Evolutionary conservation across 2,329 filamentous ascomycete genomes (phyloP), one percentile per base, ranked within the genome.

Genomic region (Parascedosporium putredinis): DNA sequence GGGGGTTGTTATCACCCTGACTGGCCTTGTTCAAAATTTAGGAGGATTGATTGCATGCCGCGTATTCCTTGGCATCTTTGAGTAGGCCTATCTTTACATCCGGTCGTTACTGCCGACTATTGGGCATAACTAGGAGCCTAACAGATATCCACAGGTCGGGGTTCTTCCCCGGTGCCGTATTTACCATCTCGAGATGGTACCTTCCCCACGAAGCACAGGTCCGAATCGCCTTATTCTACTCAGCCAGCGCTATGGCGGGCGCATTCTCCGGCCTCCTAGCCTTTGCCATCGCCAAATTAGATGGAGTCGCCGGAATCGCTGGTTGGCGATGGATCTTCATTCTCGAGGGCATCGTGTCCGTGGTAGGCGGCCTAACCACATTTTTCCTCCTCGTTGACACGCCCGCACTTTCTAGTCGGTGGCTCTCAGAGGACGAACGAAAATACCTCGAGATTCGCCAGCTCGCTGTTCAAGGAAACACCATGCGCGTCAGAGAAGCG

Each of bases 221-320:
- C 60, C 82, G 93, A 25, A 96, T 90, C 68, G 86, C 83, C 14
- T 90, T 97, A 72, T 97, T 97, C 74, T 97, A 97, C 72, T 83
- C 79, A 59, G 87, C 77, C 24, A 90, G 86, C 1, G 86, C 83
- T 0, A 70, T 91, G 3, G 86, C 86, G 1, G 86, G 86, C 27
- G 86, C 88, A 0, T 96, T 95, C 58, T 89, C 88, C 40, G 89
- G 89, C 2, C 75, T 96, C 1, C 74, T 96, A 4, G 90, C 90
- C 1, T 84, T 81, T 1, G 90, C 84, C 0, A 94, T 96, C 54
- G 87, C 87, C n/a, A 87, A 93, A 60, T 90, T 95, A 86, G 78
- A 88, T 55, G 77, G 78, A 3, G 55, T 86, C 9, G 66, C 71
- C 7, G 80, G 79, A 20, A 93, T 90, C 59, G 58, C 64, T 1